Conservation (phyloP, 2,329 filamentous ascomycete genomes). For the Aspergillus fischeri region DNA sequence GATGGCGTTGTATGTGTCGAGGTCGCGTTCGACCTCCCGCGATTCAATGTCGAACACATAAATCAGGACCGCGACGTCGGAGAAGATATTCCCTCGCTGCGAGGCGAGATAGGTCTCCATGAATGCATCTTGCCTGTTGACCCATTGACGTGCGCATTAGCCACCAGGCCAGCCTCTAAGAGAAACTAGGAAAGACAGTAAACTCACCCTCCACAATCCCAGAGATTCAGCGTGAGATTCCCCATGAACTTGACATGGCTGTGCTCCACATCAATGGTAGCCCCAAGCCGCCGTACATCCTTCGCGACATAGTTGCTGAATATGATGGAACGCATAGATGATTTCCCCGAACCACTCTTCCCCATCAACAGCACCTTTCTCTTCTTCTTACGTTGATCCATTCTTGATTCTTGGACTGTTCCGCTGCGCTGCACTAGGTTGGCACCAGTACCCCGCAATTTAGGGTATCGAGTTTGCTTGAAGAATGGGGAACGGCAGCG, state of each 20-base stretch:
- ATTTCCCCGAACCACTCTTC: constrained; percentile 95
- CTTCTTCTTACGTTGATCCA: constrained; percentile 61
- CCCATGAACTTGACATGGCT: constrained; percentile 99
- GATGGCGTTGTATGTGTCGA: constrained; percentile 87
- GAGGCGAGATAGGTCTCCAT: constrained; percentile 97
- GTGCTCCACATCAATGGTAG: constrained; percentile 97
- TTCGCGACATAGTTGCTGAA: constrained; percentile 99
- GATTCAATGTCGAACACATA: constrained; percentile 99
- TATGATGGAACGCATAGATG: constrained; percentile 97
- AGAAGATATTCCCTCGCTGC: constrained; percentile 94
- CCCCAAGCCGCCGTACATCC: constrained; percentile 86
- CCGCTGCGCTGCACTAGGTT: not conserved
- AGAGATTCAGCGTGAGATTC: constrained; percentile 93
- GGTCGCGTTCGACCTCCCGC: constrained; percentile 86
- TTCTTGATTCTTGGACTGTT: constrained; percentile 20
- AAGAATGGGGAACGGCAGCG: not conserved
- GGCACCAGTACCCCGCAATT: constrained; percentile 4
- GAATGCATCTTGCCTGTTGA: constrained; percentile 84
- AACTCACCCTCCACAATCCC: constrained; percentile 87
- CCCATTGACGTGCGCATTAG: not conserved
- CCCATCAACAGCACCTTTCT: constrained; percentile 88
- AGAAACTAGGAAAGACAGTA: not conserved
- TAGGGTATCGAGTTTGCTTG: not conserved
- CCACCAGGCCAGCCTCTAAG: not conserved
- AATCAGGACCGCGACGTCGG: constrained; percentile 91